Conservation (phyloP, 2,329 filamentous ascomycete genomes). For the Cercospora sp. region DNA sequence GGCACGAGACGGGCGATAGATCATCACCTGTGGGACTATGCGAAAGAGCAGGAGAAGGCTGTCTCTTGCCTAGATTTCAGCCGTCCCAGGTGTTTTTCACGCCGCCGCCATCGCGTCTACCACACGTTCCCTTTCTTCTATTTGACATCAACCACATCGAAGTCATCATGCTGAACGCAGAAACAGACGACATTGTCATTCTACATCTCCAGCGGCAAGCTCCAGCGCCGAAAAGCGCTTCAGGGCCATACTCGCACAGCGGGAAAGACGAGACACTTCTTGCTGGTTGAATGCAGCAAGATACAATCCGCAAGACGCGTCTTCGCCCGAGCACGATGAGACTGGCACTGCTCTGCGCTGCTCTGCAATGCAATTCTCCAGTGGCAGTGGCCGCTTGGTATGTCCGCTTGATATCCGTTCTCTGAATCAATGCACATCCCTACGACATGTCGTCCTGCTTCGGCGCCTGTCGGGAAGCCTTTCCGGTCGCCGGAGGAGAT, state of each 20-base stretch:
- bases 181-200: neutral
- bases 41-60: no score
- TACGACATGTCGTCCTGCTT: neutral
- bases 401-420: neutral
- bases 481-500: slow-evolving; percentile 3
- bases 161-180: neutral
- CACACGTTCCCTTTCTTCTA: neutral
- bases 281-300: neutral
- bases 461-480: neutral
- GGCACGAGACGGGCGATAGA: neutral
- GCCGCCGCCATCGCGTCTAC: neutral
- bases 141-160: neutral
- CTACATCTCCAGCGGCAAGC: neutral
- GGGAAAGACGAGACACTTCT: neutral
- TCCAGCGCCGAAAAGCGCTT: neutral
- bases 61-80: neutral
- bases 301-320: neutral
- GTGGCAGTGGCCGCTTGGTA: neutral
- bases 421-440: neutral
- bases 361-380: neutral
- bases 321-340: neutral
- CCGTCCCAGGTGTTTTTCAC: neutral
- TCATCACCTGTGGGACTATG: no score
- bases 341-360: neutral
- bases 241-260: neutral